Evolutionary conservation across 192 early-diverging fungal genomes (phyloP).

Genomic region (Podila horticola): DNA sequence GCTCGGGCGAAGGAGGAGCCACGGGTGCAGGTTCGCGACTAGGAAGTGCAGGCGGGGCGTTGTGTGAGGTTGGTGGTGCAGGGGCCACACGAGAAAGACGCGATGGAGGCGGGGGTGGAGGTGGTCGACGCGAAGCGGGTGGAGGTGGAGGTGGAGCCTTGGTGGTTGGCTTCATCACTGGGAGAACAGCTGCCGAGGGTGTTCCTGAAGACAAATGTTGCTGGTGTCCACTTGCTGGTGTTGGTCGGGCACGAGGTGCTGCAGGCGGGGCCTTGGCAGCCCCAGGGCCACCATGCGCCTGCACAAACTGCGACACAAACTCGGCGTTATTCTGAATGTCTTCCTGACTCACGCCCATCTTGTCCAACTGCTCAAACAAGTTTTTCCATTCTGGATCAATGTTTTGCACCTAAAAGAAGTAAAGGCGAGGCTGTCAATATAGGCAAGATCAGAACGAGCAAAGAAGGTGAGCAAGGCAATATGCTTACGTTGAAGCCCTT

Average conservation of each 20-base stretch:
- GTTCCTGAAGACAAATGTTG: constrained; percentile 27
- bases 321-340: constrained; percentile 73
- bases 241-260: constrained; percentile 31
- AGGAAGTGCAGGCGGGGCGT: constrained; percentile 29
- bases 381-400: constrained; percentile 77
- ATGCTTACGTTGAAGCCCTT: constrained; percentile 64
- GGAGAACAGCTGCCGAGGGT: constrained; percentile 30
- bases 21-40: constrained; percentile 45
- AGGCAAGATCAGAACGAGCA: background rate
- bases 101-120: constrained; percentile 54
- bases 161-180: constrained; percentile 36
- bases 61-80: constrained; percentile 15
- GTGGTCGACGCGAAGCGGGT: constrained; percentile 35
- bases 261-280: constrained; percentile 20
- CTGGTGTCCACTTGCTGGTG: constrained; percentile 46
- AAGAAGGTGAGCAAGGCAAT: background rate
- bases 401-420: constrained; percentile 61
- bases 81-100: constrained; percentile 31
- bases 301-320: constrained; percentile 76
- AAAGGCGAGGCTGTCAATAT: too few species aligned
- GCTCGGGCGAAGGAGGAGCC: constrained; percentile 40
- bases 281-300: constrained; percentile 65
- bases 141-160: constrained; percentile 54
- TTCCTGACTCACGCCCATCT: constrained; percentile 74
- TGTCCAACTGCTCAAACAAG: constrained; percentile 74